Base-by-base conservation (phyloP, 2,329 filamentous ascomycete species). In the Colletotrichum godetiae region DNA sequence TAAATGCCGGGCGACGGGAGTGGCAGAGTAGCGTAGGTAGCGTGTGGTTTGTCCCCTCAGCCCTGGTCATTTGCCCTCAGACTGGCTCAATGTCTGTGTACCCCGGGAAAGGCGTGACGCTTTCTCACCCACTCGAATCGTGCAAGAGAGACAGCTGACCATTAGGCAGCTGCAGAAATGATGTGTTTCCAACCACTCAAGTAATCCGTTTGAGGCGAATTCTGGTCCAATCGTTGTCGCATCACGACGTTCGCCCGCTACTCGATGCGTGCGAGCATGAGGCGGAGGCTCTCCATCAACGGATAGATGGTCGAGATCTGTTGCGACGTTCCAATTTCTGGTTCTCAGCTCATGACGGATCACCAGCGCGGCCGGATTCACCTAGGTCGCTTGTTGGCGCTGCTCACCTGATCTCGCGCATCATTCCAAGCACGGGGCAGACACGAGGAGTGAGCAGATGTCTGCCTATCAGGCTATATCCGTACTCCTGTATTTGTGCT, bases 141-240 rank as follows among this genome's bases (percentile, higher is more conserved):
- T 49, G 46, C n/a, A 55, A 62, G n/a, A 15, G 12, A 46, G 72
- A 53, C 67, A 67, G 61, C 72, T 74, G 72, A 67, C 72, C 72
- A 72, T 46, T 74, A 63, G 62, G 61, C 72, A 74, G 68, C 62
- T 46, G 49, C 61, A 62, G 52, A 72, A 74, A 58, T 67, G 46
- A 61, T 33, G 37, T 31, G 64, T 58, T 59, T 72, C 68, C 64
- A 68, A 63, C 74, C 74, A 75, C 61, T 75, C 64, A 75, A 53
- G 59, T 68, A 66, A 72, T 72, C 68, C 68, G 29, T 68, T 57
- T 27, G 29, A 59, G 61, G 68, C 13, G 42, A 57, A 62, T 74
- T 74, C 63, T 72, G 27, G 64, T 55, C 74, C 74, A 74, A 67
- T 68, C 59, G n/a, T 67, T 74, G n/a, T 24, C 19, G 63, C 70